phyloP scores from a whole-genome alignment of 106 monocot genomes.

The Iris macrosiphon region DNA sequence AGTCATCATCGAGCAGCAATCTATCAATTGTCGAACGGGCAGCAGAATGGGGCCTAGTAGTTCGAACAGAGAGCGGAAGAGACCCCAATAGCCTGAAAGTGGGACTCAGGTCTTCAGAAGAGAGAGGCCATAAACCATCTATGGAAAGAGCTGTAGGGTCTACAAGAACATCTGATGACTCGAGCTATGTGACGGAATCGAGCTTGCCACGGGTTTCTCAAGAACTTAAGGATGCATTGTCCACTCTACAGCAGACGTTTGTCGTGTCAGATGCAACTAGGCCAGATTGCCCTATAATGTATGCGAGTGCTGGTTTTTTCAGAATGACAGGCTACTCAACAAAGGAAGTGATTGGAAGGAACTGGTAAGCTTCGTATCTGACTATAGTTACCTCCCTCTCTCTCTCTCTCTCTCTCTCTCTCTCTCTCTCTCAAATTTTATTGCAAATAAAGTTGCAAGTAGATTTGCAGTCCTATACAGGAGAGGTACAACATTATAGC shows the following conservation, averaged over 20 bases:
- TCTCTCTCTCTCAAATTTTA: no score
- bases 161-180: constrained; percentile 25
- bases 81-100: constrained; percentile 16
- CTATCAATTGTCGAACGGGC: constrained; percentile 9
- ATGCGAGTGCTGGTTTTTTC: constrained; percentile 85
- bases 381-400: no score
- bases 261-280: constrained; percentile 89
- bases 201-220: constrained; percentile 56
- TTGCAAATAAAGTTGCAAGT: no score
- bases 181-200: constrained; percentile 11
- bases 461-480: no score
- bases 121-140: constrained; percentile 11
- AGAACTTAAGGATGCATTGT: constrained; percentile 80
- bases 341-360: constrained; percentile 76
- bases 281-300: constrained; percentile 91
- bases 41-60: constrained; percentile 22
- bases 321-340: constrained; percentile 84
- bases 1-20: constrained; percentile 7
- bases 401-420: no score
- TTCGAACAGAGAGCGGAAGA: constrained; percentile 16
- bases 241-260: constrained; percentile 82
- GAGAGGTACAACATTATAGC: no score
- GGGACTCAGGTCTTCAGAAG: constrained; percentile 5
- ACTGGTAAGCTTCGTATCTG: constrained; percentile 59
- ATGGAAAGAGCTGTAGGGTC: constrained; percentile 21